These are phyloP conservation scores for Ettlia oleoabundans DNA, from an alignment of 139 green algal species.

Conservation along the genomic window DNA sequence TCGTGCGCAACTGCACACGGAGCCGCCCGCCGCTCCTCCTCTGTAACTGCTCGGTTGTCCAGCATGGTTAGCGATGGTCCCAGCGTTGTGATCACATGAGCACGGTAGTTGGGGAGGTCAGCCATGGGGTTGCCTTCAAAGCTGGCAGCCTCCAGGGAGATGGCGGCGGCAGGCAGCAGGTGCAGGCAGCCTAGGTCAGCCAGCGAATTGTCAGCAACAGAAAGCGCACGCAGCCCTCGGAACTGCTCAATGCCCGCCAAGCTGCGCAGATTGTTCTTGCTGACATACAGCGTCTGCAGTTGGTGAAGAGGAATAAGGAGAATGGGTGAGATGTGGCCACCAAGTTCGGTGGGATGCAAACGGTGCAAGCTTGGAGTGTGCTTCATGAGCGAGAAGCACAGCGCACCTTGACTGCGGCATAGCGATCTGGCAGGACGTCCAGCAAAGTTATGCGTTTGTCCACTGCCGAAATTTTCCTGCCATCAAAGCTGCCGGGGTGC, in stretches of 20 bases:
- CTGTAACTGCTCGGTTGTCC: slow-evolving; percentile 60
- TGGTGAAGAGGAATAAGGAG: not conserved
- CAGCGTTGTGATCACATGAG: slow-evolving; percentile 37
- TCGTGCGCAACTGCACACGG: slow-evolving; percentile 52
- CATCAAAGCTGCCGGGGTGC: slow-evolving; percentile 6
- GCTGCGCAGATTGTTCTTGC: slow-evolving; percentile 64
- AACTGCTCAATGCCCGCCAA: slow-evolving; percentile 71
- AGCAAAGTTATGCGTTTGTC: slow-evolving; percentile 1
- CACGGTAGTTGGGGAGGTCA: slow-evolving; percentile 66
- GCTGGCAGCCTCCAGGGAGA: slow-evolving; percentile 56
- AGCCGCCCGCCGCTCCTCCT: slow-evolving; percentile 55
- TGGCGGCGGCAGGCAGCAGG: slow-evolving; percentile 29
- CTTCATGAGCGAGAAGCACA: too few relatives aligned
- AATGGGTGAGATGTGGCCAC: not conserved
- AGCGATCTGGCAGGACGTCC: slow-evolving; percentile 1
- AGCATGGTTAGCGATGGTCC: slow-evolving; percentile 44
- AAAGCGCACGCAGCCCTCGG: slow-evolving; percentile 51
- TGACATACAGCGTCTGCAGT: slow-evolving; percentile 58
- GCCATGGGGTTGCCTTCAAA: slow-evolving; percentile 76
- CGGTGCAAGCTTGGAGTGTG: not conserved
- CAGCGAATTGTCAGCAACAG: slow-evolving; percentile 71
- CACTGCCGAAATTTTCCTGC: slow-evolving; percentile 15
- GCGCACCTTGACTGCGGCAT: not conserved
- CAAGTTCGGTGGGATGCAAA: not conserved
- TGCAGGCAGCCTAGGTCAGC: slow-evolving; percentile 30